These are phyloP conservation scores for Talaromyces liani DNA, from an alignment of 495 filamentous ascomycete genomes.

Conservation along the genomic window DNA sequence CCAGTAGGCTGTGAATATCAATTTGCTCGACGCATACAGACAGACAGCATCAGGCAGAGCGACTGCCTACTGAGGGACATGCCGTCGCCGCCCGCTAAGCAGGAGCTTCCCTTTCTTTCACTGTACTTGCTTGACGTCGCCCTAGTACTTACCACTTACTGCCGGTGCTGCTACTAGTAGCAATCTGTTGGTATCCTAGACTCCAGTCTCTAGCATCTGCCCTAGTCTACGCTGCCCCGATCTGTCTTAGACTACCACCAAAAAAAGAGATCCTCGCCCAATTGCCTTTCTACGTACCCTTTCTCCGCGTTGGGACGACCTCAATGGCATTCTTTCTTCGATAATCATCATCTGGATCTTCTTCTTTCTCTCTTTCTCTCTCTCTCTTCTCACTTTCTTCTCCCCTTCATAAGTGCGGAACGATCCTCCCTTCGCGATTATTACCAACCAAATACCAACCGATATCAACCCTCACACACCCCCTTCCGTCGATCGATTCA, in stretches of 20 bases:
- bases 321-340: constrained; percentile 5
- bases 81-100: background rate
- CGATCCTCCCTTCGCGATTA: constrained; percentile 7
- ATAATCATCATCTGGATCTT: background rate
- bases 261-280: background rate
- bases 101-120: background rate
- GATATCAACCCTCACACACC: background rate
- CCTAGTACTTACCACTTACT: background rate
- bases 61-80: constrained; percentile 2
- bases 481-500: constrained; percentile 1
- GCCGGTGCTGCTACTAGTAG: background rate
- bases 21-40: background rate
- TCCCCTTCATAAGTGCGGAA: background rate
- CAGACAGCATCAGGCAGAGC: background rate
- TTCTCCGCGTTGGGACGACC: background rate
- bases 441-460: background rate
- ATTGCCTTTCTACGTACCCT: background rate
- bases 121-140: background rate
- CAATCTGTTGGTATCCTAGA: background rate
- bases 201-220: background rate
- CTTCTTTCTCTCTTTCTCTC: background rate
- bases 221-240: background rate
- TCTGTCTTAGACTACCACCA: constrained; percentile 1
- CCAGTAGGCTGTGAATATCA: background rate
- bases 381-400: background rate